These are phyloP conservation scores for Mycena alexandri DNA, from an alignment of 768 basidiomycete genomes.

Conservation along the genomic window DNA sequence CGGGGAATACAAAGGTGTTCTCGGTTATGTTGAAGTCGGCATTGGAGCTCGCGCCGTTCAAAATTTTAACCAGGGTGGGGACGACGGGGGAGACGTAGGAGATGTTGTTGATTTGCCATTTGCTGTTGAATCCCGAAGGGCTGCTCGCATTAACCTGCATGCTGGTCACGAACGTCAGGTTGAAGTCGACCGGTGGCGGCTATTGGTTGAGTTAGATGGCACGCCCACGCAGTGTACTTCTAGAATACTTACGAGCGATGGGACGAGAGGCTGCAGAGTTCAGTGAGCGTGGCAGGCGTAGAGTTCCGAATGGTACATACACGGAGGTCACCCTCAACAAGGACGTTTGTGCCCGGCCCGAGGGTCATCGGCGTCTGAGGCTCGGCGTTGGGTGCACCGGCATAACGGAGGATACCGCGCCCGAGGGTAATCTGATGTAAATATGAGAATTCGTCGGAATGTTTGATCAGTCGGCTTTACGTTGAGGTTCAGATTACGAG, in stretches of 20 bases:
- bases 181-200: no score
- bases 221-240: constrained; percentile 3
- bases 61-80: constrained; percentile 47
- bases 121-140: neutral
- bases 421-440: constrained; percentile 32
- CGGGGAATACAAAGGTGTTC: constrained; percentile 55
- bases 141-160: no score
- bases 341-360: constrained; percentile 24
- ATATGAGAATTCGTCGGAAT: no score
- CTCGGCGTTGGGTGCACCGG: constrained; percentile 48
- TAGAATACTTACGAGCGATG: constrained; percentile 19
- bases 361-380: constrained; percentile 46
- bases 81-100: constrained; percentile 38
- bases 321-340: constrained; percentile 31
- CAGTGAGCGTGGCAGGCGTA: neutral
- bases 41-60: constrained; percentile 47
- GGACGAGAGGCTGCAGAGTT: constrained; percentile 36
- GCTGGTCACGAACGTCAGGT: no score
- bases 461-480: constrained; percentile 13
- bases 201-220: neutral
- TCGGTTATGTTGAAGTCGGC: constrained; percentile 49
- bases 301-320: no score
- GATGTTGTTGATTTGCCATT: constrained; percentile 48
- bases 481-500: constrained; percentile 45
- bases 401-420: constrained; percentile 54